These are phyloP conservation scores for Apiotrichum sp. DNA, from an alignment of 1,284 basidiomycete species.

Conservation along the genomic window DNA sequence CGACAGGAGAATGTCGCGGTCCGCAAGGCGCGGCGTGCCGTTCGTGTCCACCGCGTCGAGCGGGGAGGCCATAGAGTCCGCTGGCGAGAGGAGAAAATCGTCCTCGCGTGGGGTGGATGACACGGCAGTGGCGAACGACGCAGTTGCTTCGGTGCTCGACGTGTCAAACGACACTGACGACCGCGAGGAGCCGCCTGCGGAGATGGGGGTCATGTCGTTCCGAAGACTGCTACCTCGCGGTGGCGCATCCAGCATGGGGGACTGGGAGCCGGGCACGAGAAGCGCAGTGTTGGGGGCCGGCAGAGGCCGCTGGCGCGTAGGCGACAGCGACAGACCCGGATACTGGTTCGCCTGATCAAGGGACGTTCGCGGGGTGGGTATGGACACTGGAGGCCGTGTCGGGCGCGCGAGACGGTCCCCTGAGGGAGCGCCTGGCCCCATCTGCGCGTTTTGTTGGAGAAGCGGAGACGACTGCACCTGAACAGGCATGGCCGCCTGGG, in stretches of 20 bases:
- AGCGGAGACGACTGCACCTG: neutral
- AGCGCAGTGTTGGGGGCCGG: no score
- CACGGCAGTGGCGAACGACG: neutral
- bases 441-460: neutral
- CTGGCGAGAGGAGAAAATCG: neutral
- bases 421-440: no score
- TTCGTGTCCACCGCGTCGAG: neutral
- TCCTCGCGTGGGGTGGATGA: neutral
- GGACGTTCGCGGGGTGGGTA: no score
- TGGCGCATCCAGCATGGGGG: neutral
- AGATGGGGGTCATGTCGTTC: neutral
- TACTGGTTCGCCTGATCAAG: no score
- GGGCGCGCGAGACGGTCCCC: no score
- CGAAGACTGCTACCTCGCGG: neutral
- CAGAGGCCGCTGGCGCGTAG: no score
- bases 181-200: neutral
- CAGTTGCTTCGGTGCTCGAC: neutral
- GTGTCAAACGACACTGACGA: neutral
- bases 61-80: neutral
- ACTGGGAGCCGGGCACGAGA: no score
- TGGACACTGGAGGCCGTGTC: no score
- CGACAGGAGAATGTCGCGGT: neutral
- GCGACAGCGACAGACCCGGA: no score
- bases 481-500: neutral
- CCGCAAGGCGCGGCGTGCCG: neutral